Conservation (phyloP, 768 basidiomycete species). For the Crassisporium funariophilum region DNA sequence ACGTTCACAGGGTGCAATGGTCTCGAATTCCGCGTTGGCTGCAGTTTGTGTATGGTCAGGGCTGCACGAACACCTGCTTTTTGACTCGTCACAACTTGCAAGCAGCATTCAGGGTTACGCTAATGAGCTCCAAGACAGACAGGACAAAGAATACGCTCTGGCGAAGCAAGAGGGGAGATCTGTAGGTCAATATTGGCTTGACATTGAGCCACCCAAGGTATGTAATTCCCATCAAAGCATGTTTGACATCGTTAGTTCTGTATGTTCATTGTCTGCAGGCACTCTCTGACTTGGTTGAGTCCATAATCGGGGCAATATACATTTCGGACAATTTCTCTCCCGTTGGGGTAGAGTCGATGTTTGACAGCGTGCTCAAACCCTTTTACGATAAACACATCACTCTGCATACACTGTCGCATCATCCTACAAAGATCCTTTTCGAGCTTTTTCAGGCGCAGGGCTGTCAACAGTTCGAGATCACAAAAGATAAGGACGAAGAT, state of each 20-base stretch:
- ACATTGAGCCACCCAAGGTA: conserved; percentile 79
- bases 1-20: conserved; percentile 71
- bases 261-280: conserved; percentile 44
- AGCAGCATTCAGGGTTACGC: conserved; percentile 56
- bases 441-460: conserved; percentile 74
- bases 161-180: conserved; percentile 51
- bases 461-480: conserved; percentile 65
- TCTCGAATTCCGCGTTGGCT: conserved; percentile 77
- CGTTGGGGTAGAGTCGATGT: conserved; percentile 63
- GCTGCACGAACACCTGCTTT: conserved; percentile 61
- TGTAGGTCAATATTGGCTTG: conserved; percentile 78
- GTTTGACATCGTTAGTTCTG: not conserved
- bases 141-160: conserved; percentile 45
- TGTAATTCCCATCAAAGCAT: conserved; percentile 6
- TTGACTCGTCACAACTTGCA: conserved; percentile 55
- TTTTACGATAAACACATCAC: conserved; percentile 81
- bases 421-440: conserved; percentile 75
- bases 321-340: conserved; percentile 73
- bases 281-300: conserved; percentile 80
- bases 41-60: conserved; percentile 74
- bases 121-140: conserved; percentile 45
- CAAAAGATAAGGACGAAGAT: conserved; percentile 48
- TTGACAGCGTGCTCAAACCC: conserved; percentile 67
- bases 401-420: conserved; percentile 69
- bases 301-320: conserved; percentile 77